Percentiles rank a stretch among this genome's conserved stretches.
Conservation (phyloP, 2,329 filamentous ascomycete genomes). For the Orbilia blumenaviensis region DNA sequence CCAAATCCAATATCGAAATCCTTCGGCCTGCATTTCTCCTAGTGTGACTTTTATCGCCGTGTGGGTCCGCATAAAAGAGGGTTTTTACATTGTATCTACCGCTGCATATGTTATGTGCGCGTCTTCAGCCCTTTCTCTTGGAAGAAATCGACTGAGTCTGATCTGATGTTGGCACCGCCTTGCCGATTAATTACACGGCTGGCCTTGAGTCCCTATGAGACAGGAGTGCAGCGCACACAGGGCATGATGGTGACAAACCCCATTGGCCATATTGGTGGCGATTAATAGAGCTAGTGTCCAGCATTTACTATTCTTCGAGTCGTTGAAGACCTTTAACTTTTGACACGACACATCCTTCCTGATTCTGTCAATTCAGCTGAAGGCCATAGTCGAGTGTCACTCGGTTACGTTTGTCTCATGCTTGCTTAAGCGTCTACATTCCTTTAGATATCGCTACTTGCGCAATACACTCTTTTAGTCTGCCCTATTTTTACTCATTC, state of each 20-base stretch:
- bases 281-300: background rate
- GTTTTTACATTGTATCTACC: too few relatives aligned
- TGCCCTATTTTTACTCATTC: background rate
- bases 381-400: background rate
- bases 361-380: slow-evolving; percentile 16
- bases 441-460: background rate
- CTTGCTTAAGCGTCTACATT: slow-evolving; percentile 9
- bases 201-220: background rate
- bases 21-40: slow-evolving; percentile 27
- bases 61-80: background rate
- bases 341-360: slow-evolving; percentile 9
- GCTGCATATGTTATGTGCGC: background rate
- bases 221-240: background rate
- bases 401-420: background rate
- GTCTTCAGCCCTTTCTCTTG: slow-evolving; percentile 3
- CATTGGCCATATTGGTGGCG: background rate
- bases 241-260: background rate
- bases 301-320: background rate
- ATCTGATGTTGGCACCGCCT: slow-evolving; percentile 8
- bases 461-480: slow-evolving; percentile 6
- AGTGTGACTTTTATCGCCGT: background rate
- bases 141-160: slow-evolving; percentile 3
- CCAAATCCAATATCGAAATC: background rate
- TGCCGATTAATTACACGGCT: background rate
- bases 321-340: background rate